A percentile compares a stretch with the other conserved stretches of the same genome.
phyloP scores from a whole-genome alignment of 192 early-diverging fungal genomes.

The Coemansia sp. region DNA sequence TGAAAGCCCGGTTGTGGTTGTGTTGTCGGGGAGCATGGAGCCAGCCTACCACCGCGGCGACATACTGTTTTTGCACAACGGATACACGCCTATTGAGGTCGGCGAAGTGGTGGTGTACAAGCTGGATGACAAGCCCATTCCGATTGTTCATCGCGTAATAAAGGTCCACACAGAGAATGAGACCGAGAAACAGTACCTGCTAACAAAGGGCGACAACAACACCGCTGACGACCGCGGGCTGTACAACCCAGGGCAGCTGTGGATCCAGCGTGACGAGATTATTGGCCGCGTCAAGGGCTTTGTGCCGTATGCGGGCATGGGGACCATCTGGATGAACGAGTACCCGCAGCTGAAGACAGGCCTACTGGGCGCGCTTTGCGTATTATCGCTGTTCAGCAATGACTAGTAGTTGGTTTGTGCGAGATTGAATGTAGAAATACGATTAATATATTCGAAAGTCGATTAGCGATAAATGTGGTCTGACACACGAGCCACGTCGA shows the following conservation, averaged over 20 bases:
- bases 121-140: conserved; percentile 80
- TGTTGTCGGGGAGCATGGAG: conserved; percentile 96
- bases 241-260: conserved; percentile 82
- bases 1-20: conserved; percentile 96
- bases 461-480: conserved; percentile 63
- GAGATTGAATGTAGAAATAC: background rate
- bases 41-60: conserved; percentile 95
- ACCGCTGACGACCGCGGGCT: conserved; percentile 84
- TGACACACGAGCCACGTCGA: conserved; percentile 80
- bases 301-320: conserved; percentile 92
- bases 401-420: conserved; percentile 48
- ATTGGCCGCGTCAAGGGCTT: conserved; percentile 88
- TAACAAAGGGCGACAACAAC: conserved; percentile 99
- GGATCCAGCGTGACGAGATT: conserved; percentile 87
- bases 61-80: conserved; percentile 80
- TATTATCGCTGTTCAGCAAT: conserved; percentile 68
- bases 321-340: conserved; percentile 95
- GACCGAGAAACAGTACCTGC: conserved; percentile 77
- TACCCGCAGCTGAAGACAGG: conserved; percentile 89
- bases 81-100: conserved; percentile 67
- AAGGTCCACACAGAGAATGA: conserved; percentile 81
- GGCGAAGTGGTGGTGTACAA: conserved; percentile 97
- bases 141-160: conserved; percentile 96
- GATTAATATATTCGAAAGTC: background rate
- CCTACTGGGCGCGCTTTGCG: conserved; percentile 72